Percentiles rank a stretch among this genome's conserved stretches.
These are phyloP conservation scores for Botrytis galanthina DNA, from an alignment of 2,329 filamentous ascomycete species.

Conservation along the genomic window DNA sequence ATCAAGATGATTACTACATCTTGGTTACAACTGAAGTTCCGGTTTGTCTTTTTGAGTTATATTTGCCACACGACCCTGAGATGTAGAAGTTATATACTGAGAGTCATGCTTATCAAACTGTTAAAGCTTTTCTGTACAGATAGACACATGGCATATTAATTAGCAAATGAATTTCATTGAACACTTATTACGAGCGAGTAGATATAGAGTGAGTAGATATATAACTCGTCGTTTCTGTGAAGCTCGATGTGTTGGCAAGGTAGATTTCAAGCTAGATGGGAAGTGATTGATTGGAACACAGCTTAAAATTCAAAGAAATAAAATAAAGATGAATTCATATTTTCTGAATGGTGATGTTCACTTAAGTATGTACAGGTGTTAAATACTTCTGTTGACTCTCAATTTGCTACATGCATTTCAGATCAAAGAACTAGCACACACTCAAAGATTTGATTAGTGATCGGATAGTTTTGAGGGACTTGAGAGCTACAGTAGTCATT, in stretches of 20 bases:
- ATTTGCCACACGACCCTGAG: no score
- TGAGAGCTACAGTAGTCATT: background rate
- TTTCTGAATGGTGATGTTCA: fast-evolving
- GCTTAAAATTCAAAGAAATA: background rate
- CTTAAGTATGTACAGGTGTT: background rate
- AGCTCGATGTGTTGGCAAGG: fast-evolving
- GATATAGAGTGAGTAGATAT: background rate
- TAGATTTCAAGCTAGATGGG: background rate
- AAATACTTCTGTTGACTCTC: background rate
- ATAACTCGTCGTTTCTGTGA: background rate
- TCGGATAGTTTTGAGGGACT: fast-evolving
- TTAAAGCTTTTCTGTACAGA: fast-evolving
- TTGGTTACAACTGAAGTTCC: background rate
- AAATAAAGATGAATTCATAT: background rate
- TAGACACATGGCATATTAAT: background rate
- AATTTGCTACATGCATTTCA: background rate
- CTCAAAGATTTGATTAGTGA: background rate
- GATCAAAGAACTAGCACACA: background rate
- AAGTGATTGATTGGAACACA: background rate
- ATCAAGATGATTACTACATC: background rate
- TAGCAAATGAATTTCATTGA: background rate
- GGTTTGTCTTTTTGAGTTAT: background rate
- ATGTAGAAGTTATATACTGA: background rate
- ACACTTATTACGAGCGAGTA: background rate
- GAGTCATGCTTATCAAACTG: background rate